Base-by-base conservation (phyloP, 768 basidiomycete genomes). In the Mycena vulgaris region DNA sequence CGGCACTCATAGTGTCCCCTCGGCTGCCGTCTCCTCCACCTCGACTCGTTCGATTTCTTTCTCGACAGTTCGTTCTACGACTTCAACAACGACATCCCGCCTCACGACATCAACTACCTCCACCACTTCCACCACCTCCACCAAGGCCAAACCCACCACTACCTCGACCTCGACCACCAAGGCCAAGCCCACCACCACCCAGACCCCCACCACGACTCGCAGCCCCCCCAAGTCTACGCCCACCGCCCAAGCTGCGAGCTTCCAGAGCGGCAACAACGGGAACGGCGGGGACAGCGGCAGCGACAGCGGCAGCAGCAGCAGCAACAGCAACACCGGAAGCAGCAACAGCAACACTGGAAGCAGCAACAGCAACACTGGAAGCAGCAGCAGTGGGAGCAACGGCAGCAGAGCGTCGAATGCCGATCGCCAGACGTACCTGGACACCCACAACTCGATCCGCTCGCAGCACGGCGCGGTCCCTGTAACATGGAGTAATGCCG, bases 381-480 rank as follows among this genome's bases (percentile, higher is more conserved):
- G 51, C 39, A 28, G 65, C 64, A 60, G 70, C 16, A 66, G 77
- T 27, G 83, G 86, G 33, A 78, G 78, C 62, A 45, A 45, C 11
- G 61, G 66, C 25, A 63, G 73, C 70, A 59, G 73, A 10, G 73
- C 80, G 14, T 85, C 87, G 33, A 76, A 77, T 63, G 78, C 82
- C 48, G 90, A 93, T 74, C 84, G 87, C 27, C 74, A 85, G 40
- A 78, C 82, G 5, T 92, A 90, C 74, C 83, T 95, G 45, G 67
- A 77, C 10, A 85, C 81, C 13, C 93, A 94, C 82, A 95, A 95
- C 82, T 76, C 80, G 0, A 76, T 90, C 72, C 87, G 93, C 30
- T 83, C 87, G 2, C 78, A 86, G 63, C 91, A 94, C 75, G 92
- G 91, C 47, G 95, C 94, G 23, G 53, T 78, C 0, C 68, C 86